Evolutionary conservation across 2,329 filamentous ascomycete genomes (phyloP).

Genomic region (Paraconiothyrium sp.): DNA sequence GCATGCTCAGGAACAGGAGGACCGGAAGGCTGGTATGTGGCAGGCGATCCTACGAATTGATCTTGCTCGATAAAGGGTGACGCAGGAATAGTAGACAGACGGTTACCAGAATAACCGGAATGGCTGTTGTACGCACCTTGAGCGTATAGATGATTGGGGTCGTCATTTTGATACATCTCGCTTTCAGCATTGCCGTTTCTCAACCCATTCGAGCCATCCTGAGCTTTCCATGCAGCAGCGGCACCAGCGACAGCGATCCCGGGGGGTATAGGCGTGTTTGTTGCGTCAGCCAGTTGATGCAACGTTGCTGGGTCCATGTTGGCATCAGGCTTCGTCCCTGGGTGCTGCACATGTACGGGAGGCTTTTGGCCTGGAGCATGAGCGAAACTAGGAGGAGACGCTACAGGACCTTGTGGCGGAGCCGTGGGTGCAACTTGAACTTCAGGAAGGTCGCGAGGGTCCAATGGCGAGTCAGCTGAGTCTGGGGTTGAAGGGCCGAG

Average conservation of each 20-base stretch:
- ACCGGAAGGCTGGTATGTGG: conserved; percentile 42
- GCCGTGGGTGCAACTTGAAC: conserved; percentile 47
- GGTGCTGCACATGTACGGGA: conserved; percentile 73
- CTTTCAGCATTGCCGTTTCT: conserved; percentile 44
- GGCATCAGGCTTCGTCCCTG: conserved; percentile 80
- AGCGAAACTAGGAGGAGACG: conserved; percentile 79
- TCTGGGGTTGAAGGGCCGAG: conserved; percentile 30
- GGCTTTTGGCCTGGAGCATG: conserved; percentile 78
- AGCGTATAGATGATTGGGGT: conserved; percentile 60
- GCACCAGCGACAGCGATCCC: conserved; percentile 50
- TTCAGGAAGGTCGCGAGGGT: conserved; percentile 41
- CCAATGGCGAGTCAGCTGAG: conserved; percentile 21
- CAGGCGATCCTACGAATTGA: conserved; percentile 46
- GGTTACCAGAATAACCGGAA: conserved; percentile 46
- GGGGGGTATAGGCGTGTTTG: conserved; percentile 58
- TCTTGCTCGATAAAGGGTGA: conserved; percentile 54
- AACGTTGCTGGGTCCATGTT: conserved; percentile 85
- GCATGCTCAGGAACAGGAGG: conserved; percentile 50
- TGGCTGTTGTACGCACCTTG: conserved; percentile 67
- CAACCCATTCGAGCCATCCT: conserved; percentile 42
- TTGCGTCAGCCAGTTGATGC: conserved; percentile 78
- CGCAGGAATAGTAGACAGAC: conserved; percentile 57
- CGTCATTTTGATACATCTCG: conserved; percentile 37
- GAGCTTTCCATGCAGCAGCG: conserved; percentile 52
- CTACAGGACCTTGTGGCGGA: conserved; percentile 76